Conservation (phyloP, 2,329 filamentous ascomycete genomes). For the Calycina herbarum region DNA sequence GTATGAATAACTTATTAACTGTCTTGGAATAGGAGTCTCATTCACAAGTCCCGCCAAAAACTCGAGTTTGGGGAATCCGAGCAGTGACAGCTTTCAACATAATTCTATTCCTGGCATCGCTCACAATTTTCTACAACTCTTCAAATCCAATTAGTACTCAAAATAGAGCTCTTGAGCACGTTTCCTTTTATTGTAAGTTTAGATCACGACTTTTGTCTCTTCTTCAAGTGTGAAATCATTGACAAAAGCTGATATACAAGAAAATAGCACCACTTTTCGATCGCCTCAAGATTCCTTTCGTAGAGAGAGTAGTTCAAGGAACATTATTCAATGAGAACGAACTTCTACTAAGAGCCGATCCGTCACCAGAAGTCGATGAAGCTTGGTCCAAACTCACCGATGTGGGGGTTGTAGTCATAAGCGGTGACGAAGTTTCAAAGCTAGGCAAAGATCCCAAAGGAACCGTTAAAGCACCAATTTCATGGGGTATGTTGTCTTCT, state of each 20-base stretch:
- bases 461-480: slow-evolving; percentile 7
- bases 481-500: slow-evolving; percentile 2
- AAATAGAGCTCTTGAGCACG: slow-evolving; percentile 10
- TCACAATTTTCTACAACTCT: slow-evolving; percentile 1
- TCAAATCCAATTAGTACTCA: background rate
- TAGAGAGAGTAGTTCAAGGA: slow-evolving; percentile 9
- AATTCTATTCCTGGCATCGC: background rate
- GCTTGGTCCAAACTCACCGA: slow-evolving; percentile 8
- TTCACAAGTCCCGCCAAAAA: background rate
- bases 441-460: slow-evolving; percentile 11
- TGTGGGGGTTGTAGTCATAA: slow-evolving; percentile 10
- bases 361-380: slow-evolving; percentile 6
- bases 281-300: slow-evolving; percentile 7
- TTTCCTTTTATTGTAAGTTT: slow-evolving; percentile 8
- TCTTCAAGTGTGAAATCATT: background rate
- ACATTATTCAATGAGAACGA: slow-evolving; percentile 11
- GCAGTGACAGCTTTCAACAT: slow-evolving; percentile 5
- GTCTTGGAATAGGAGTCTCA: background rate
- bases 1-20: background rate
- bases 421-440: background rate
- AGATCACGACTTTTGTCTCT: background rate
- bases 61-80: background rate
- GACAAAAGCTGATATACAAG: background rate
- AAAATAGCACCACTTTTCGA: slow-evolving; percentile 10
- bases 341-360: slow-evolving; percentile 2